Percentiles rank a stretch among this genome's conserved stretches.
phyloP scores from a whole-genome alignment of 2,329 filamentous ascomycete genomes.

The Fusarium sp. region DNA sequence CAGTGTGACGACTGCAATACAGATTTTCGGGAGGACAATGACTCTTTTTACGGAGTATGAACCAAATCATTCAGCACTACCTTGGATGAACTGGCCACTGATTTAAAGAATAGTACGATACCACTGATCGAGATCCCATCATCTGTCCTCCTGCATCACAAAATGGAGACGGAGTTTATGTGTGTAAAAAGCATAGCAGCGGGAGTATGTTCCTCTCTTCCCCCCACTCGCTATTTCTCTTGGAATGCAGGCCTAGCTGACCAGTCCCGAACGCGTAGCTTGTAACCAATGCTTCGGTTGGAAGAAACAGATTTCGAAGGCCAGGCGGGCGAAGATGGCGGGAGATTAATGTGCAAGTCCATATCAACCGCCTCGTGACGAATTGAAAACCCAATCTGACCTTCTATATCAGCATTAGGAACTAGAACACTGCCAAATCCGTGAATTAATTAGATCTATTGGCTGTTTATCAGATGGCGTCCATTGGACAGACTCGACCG shows the following conservation, averaged over 20 bases:
- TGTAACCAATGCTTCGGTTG: neutral
- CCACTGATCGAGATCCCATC: neutral
- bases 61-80: neutral
- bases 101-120: neutral
- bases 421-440: no score
- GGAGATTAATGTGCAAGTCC: neutral
- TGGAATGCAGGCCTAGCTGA: neutral
- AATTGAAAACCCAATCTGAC: neutral
- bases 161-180: neutral
- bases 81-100: neutral
- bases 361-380: no score
- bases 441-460: no score
- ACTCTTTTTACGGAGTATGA: neutral
- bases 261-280: neutral
- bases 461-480: no score
- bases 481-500: no score
- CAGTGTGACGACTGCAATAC: neutral
- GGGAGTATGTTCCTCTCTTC: neutral
- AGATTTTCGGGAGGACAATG: neutral
- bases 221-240: neutral
- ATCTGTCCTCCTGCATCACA: neutral
- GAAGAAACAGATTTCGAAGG: neutral
- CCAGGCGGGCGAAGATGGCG: neutral
- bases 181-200: neutral
- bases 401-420: no score